Evolutionary conservation across 2,329 filamentous ascomycete genomes (phyloP).

Genomic region (Basipetospora chlamydospora): DNA sequence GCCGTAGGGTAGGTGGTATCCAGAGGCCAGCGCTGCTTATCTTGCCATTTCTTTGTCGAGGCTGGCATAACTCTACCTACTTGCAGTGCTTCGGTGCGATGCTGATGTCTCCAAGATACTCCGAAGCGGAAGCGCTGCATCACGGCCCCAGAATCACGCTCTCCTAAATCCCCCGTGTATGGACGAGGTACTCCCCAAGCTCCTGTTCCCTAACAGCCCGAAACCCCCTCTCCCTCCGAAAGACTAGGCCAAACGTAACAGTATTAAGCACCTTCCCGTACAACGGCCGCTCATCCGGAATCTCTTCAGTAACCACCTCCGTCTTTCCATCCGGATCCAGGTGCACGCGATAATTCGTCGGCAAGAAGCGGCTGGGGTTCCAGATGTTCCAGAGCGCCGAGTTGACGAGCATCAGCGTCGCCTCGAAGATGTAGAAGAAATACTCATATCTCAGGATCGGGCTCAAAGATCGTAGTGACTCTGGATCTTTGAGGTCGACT

Average conservation of each 20-base stretch:
- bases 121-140: too few species aligned
- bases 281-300: constrained; percentile 20
- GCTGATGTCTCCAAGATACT: too few species aligned
- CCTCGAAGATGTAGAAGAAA: constrained; percentile 32
- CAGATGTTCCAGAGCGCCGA: constrained; percentile 25
- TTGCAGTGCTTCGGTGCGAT: too few species aligned
- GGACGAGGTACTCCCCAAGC: background rate
- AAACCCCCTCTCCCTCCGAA: constrained; percentile 2
- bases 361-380: constrained; percentile 26
- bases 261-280: constrained; percentile 5
- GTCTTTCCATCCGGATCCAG: constrained; percentile 25
- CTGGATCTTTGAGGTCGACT: constrained; percentile 13
- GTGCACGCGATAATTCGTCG: constrained; percentile 21
- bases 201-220: background rate
- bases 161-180: too few species aligned
- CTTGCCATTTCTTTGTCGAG: too few species aligned
- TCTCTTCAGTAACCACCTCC: constrained; percentile 17
- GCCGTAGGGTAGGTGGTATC: too few species aligned
- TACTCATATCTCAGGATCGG: constrained; percentile 26
- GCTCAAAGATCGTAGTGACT: background rate
- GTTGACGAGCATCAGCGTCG: constrained; percentile 26
- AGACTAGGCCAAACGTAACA: constrained; percentile 8
- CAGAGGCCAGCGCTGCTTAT: too few species aligned
- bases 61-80: too few species aligned
- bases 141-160: too few species aligned